phyloP scores from a whole-genome alignment of 202 grass and related monocot genomes.

The Eragrostis tef region DNA sequence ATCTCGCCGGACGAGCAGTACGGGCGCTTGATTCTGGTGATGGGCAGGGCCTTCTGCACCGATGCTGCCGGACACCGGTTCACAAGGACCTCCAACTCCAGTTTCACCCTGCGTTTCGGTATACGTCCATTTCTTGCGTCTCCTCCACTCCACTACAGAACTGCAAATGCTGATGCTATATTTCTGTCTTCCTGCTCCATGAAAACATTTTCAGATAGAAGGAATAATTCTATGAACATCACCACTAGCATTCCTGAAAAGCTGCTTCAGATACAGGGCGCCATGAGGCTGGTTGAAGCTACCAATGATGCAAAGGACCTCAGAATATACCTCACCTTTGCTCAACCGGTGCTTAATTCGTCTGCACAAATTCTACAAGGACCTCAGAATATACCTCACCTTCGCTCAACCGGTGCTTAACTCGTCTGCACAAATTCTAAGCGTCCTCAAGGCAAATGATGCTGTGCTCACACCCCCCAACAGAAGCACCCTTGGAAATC shows the following conservation, averaged over 20 bases:
- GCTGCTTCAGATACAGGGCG: slow-evolving; percentile 64
- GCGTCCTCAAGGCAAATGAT: slow-evolving; percentile 46
- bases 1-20: slow-evolving; percentile 58
- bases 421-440: slow-evolving; percentile 62
- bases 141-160: background rate
- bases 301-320: slow-evolving; percentile 56
- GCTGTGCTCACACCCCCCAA: slow-evolving; percentile 70
- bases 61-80: slow-evolving; percentile 80
- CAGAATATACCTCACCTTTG: too few relatives aligned
- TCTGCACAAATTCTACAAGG: slow-evolving; percentile 54
- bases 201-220: slow-evolving; percentile 55
- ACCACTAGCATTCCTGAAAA: slow-evolving; percentile 58
- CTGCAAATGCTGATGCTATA: background rate
- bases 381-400: slow-evolving; percentile 68
- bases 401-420: slow-evolving; percentile 80
- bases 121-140: background rate
- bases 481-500: slow-evolving; percentile 64
- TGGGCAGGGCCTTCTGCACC: slow-evolving; percentile 69
- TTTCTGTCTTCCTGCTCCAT: background rate
- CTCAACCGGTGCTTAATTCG: slow-evolving; percentile 18
- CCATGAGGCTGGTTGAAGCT: slow-evolving; percentile 63
- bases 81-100: slow-evolving; percentile 78
- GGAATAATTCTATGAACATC: slow-evolving; percentile 64
- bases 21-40: slow-evolving; percentile 80
- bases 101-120: slow-evolving; percentile 78